Evolutionary conservation across 345 rosid species (phyloP).

Genomic region (Leavenworthia alabamica): DNA sequence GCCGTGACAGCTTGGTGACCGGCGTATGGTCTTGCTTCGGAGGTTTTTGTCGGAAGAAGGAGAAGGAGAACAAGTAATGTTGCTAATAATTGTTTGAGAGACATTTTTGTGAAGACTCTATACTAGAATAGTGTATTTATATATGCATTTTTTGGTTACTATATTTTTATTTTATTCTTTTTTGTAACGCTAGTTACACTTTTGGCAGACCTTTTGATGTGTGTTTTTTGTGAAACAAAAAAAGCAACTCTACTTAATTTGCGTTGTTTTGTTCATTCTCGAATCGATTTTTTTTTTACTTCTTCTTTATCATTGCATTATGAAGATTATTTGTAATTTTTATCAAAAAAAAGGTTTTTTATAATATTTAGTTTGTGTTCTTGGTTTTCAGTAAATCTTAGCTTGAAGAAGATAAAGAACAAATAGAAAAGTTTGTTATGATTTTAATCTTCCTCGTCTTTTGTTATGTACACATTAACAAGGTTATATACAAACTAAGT

Average conservation of each 20-base stretch:
- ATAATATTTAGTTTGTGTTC: background rate
- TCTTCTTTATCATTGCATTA: constrained; percentile 2
- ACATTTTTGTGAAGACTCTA: constrained; percentile 3
- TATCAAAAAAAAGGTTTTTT: no score
- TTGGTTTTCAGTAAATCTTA: background rate
- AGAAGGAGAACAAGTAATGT: background rate
- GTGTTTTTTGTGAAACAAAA: constrained; percentile 1
- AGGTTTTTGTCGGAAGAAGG: background rate
- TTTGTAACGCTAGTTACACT: constrained; percentile 23
- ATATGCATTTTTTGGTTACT: background rate
- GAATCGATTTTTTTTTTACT: constrained; percentile 20
- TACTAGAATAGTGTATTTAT: background rate
- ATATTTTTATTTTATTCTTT: background rate
- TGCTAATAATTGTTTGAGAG: background rate
- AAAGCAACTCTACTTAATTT: constrained; percentile 13
- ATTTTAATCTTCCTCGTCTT: no score
- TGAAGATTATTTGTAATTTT: background rate
- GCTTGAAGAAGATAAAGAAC: no score
- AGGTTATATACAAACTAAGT: no score
- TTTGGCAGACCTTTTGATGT: constrained; percentile 1
- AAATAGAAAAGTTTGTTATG: no score
- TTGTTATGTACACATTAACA: no score
- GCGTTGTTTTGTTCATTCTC: background rate
- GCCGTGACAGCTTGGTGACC: background rate
- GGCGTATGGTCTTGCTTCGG: background rate